Base-by-base conservation (phyloP, 331 rosid species). In the Erythrophleum ivorense region DNA sequence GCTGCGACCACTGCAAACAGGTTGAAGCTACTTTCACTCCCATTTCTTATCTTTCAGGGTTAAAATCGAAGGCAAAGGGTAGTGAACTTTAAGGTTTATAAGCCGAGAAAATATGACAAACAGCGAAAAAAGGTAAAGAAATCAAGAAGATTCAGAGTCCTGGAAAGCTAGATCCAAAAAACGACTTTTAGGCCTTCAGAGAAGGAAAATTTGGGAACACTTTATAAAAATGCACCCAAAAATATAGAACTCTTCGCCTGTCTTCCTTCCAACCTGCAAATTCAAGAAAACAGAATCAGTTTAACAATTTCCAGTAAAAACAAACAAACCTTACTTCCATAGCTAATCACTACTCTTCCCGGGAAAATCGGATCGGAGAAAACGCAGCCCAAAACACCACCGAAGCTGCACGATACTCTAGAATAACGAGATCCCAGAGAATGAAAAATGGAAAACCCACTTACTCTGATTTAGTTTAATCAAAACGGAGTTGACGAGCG, bases 1-100 rank as follows among this genome's bases (percentile, higher is more conserved):
- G 87, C 53, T 91, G 91, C 64, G 92, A 82, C 93, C 86, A 89
- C 33, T 89, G 91, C 73, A 92, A 81, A 85, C 88, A 90, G 40
- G 92, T 57, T 29, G 92, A 40, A 46, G 89, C 90, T 19, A 91
- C 86, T 74, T 92, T 86, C 69, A 88, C 82, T 57, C 38, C 97
- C 98, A 96, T 96, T 77, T 75, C 12, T 54, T 10, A 1, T 9
- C 59, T 66, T 48, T 50, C 1, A 24, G 58, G 45, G 36, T 33
- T 5, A 5, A 18, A 79, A 69, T 69, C 7, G 49, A 38, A 50
- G 48, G 9, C 1, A 45, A 63, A 41, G 59, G 46, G 40, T 34
- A 19, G 60, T 14, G 13, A 60, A 41, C 18, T 34, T 10, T 36
- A n/a, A 54, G 11, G 55, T 16, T 67, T 53, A 1, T 19, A 11